A percentile compares a stretch with the other conserved stretches of the same genome.
phyloP scores from a whole-genome alignment of 352 stramenopile genomes.

The Hyaloperonospora brassicae region DNA sequence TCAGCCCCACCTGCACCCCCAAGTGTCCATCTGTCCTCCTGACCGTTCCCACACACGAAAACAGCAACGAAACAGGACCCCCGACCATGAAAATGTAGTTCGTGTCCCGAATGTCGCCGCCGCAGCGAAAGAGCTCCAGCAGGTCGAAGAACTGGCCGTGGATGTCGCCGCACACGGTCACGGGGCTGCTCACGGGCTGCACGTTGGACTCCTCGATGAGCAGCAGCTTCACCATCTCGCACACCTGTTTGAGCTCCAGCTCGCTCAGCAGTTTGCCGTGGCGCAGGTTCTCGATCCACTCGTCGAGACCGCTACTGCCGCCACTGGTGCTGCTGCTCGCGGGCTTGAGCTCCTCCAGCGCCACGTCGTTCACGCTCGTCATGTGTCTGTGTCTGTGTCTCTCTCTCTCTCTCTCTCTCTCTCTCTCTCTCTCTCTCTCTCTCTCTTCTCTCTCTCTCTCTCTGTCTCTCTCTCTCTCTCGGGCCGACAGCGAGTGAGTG shows the following conservation, averaged over 20 bases:
- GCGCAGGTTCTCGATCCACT: slow-evolving; percentile 82
- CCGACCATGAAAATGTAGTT: slow-evolving; percentile 89
- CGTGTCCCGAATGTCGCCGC: slow-evolving; percentile 74
- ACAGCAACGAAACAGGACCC: neutral
- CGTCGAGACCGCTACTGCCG: slow-evolving; percentile 43
- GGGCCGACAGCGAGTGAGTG: no score
- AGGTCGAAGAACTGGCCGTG: slow-evolving; percentile 89
- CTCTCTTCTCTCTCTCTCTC: no score
- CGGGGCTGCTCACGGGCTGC: slow-evolving; percentile 82
- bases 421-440: no score
- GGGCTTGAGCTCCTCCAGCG: slow-evolving; percentile 44
- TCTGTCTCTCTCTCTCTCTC: no score
- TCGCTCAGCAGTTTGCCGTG: slow-evolving; percentile 76
- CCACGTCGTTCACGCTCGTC: slow-evolving; percentile 59
- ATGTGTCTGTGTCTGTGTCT: slow-evolving; percentile 12
- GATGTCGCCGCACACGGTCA: slow-evolving; percentile 86
- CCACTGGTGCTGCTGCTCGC: slow-evolving; percentile 24
- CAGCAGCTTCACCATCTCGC: slow-evolving; percentile 87
- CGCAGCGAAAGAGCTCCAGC: slow-evolving; percentile 81
- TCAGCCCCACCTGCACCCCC: no score
- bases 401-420: no score
- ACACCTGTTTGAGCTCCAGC: slow-evolving; percentile 85
- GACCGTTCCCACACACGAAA: slow-evolving; percentile 1
- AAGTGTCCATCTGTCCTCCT: neutral
- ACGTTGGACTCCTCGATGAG: slow-evolving; percentile 90